Base-by-base conservation (phyloP, 306 rosid species). In the Cotoneaster glaucophyllus region DNA sequence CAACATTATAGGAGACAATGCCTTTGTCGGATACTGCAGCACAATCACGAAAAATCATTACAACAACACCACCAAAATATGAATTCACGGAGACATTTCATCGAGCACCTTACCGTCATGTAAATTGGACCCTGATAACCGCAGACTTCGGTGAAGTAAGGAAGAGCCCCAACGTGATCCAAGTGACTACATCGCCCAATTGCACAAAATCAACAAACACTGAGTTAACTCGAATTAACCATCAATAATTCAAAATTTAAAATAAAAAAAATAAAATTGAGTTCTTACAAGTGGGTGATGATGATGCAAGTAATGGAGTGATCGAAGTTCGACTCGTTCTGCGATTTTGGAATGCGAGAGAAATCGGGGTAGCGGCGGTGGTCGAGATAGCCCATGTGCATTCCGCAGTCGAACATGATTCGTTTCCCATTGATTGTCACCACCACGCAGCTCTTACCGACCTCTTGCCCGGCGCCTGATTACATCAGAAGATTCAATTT, bases 401-500 rank as follows among this genome's bases (percentile, higher is more conserved):
- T 92, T 8, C 98, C 97, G 15, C 98, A 94, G 74, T 94, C 98
- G 70, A 94, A 94, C 98, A 94, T 92, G 81, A 94, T 90, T 72
- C 96, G 84, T 71, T 90, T 94, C 59, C 95, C 96, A 44, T 92
- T 90, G 73, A 94, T 94, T n/a, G 82, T 82, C 15, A 92, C 97
- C 45, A 94, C 83, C 21, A 90, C 93, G 29, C 96, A 92, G 82
- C 98, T 94, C 93, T 94, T 94, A 32, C 98, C 98, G 34, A 92
- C 96, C 62, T 94, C 96, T 86, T 94, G 97, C 43, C 98, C 98
- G 71, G 98, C 97, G 34, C 98, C 98, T 94, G 76, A 31, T 53
- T 57, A 45, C 58, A 64, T 22, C 52, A 11, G 13, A 28, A 43
- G 29, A 7, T 22, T 29, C 17, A 54, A 26, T 8, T 8, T 41